phyloP scores from a whole-genome alignment of 2,329 filamentous ascomycete genomes.

The Rutstroemia sp. region DNA sequence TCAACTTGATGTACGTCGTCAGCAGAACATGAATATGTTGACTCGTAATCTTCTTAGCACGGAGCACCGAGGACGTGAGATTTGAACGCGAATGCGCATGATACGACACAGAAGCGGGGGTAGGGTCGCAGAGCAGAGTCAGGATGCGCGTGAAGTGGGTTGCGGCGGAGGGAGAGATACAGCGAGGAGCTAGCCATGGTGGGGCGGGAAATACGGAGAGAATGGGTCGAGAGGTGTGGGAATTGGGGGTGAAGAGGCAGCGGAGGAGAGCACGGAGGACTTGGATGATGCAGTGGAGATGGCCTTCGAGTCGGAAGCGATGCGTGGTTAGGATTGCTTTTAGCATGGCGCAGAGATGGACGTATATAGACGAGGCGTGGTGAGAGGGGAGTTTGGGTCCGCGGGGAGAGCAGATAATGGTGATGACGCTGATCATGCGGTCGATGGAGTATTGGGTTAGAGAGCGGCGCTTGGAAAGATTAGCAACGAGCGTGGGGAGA shows the following conservation, averaged over 20 bases:
- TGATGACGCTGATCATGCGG: constrained; percentile 26
- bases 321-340: constrained; percentile 52
- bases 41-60: constrained; percentile 53
- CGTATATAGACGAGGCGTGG: constrained; percentile 23
- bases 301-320: constrained; percentile 52
- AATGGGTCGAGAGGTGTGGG: constrained; percentile 19
- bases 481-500: neutral
- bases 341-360: constrained; percentile 41
- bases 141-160: constrained; percentile 37
- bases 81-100: constrained; percentile 32
- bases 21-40: constrained; percentile 55
- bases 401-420: constrained; percentile 26
- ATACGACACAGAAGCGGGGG: constrained; percentile 43
- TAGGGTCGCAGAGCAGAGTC: constrained; percentile 53
- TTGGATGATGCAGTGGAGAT: constrained; percentile 50
- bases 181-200: constrained; percentile 35
- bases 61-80: constrained; percentile 53
- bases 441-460: constrained; percentile 30
- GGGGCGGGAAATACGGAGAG: constrained; percentile 23
- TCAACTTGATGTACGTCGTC: constrained; percentile 52
- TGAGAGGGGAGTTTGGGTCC: constrained; percentile 17
- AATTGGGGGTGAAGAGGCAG: constrained; percentile 39
- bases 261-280: constrained; percentile 49
- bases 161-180: constrained; percentile 31
- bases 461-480: constrained; percentile 18